phyloP scores from a whole-genome alignment of 768 basidiomycete genomes.

The Solioccasus polychromus region DNA sequence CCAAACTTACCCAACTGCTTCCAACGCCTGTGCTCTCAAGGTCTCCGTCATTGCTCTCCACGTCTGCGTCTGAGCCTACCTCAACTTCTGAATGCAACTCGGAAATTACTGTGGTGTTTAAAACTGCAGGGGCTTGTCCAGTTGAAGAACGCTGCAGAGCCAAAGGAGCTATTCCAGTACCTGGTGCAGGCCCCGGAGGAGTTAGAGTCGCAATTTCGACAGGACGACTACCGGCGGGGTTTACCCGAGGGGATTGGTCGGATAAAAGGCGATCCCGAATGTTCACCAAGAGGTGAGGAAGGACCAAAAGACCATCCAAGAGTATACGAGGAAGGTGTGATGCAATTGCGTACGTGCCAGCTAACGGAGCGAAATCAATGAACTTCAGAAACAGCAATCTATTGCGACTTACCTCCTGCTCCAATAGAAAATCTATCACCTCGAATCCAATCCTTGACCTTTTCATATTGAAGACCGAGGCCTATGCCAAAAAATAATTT shows the following conservation, averaged over 20 bases:
- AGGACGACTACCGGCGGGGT: constrained; percentile 28
- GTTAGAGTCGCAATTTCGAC: constrained; percentile 15
- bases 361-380: constrained; percentile 36
- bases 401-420: constrained; percentile 64
- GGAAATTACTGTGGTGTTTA: constrained; percentile 8
- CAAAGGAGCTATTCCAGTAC: neutral
- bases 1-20: constrained; percentile 72
- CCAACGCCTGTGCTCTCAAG: constrained; percentile 48
- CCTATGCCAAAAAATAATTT: constrained; percentile 43
- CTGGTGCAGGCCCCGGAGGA: constrained; percentile 7
- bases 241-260: constrained; percentile 40
- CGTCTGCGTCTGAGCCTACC: constrained; percentile 61
- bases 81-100: constrained; percentile 23
- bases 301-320: constrained; percentile 60
- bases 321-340: constrained; percentile 65
- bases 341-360: constrained; percentile 65
- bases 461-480: constrained; percentile 39
- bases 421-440: constrained; percentile 74
- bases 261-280: constrained; percentile 61
- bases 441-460: constrained; percentile 52
- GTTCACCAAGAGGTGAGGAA: constrained; percentile 64
- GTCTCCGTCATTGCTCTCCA: constrained; percentile 61
- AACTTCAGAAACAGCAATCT: neutral
- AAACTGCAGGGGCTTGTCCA: constrained; percentile 6
- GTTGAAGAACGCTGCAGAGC: constrained; percentile 5